Evolutionary conservation across 192 early-diverging fungal species (phyloP), one percentile per base, ranked within the genome.

Genomic region (Backusella mclennaniae): DNA sequence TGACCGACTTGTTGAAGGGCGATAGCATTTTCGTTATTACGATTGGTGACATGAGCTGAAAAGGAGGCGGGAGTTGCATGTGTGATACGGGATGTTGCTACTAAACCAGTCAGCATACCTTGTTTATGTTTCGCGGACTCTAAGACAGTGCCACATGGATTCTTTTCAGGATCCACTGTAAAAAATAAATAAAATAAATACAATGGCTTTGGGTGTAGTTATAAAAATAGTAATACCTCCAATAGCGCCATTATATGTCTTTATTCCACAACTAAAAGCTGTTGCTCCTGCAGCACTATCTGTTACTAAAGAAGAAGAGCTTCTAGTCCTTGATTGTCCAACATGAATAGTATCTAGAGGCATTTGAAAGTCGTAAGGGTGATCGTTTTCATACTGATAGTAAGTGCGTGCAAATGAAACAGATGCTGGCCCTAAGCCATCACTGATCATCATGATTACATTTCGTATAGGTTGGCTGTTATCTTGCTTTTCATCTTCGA

Each of bases 281-380:
- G 98, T 99, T 1, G 97, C 98, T 14, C 97, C 98, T 31, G 98
- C 97, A 11, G 98, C 98, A 44, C 93, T 95, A 85, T 99, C 98
- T 0, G 98, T 99, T 6, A 99, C 89, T 36, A 98, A 84, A 46
- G 92, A 93, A 83, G 79, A 73, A 68, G 89, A 89, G 63, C 93
- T 95, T 53, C 93, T 87, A 4, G 98, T 99, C 38, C 98, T 91
- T 29, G 95, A 96, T 19, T 92, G 81, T 17, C 98, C 97, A 17
- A 98, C 93, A 71, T 90, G 86, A 23, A 94, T 91, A 42, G 87
- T 79, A 77, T 94, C 94, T 15, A 95, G 79, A 6, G 89, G 84
- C 66, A 88, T 89, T 83, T 73, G 83, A 78, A 76, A 92, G 52
- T 84, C 83, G 59, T 84, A 79, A 0, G 90, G 82, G n/a, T 92